phyloP scores from a whole-genome alignment of 768 basidiomycete genomes.

The Rhodocollybia butyracea region DNA sequence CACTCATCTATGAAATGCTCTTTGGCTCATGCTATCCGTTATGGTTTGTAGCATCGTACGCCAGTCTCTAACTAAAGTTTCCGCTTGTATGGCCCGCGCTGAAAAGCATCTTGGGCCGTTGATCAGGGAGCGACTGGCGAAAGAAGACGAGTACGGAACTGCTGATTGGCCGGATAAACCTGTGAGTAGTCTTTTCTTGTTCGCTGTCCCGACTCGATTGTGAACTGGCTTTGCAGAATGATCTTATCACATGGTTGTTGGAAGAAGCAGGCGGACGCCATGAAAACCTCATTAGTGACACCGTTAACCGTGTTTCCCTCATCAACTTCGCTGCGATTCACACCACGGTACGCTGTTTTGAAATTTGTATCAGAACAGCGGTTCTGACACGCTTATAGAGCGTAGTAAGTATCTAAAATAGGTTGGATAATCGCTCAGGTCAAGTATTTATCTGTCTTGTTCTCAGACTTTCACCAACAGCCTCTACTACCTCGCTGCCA shows the following conservation, averaged over 20 bases:
- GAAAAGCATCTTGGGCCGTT: conserved; percentile 25
- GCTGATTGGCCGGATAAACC: conserved; percentile 29
- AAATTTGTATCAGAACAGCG: too few relatives aligned
- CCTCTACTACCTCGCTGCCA: conserved; percentile 24
- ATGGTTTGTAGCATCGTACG: conserved; percentile 1
- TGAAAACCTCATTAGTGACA: conserved; percentile 12
- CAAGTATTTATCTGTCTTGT: neutral
- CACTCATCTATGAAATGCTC: too few relatives aligned
- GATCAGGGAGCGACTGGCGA: conserved; percentile 27
- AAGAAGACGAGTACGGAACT: conserved; percentile 22
- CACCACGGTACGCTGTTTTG: conserved; percentile 18
- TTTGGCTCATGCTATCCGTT: neutral
- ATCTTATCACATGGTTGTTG: conserved; percentile 11
- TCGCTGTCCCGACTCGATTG: neutral
- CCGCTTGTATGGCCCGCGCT: conserved; percentile 8
- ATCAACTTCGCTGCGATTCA: conserved; percentile 41
- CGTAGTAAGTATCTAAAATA: neutral
- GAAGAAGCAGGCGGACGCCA: conserved; percentile 24
- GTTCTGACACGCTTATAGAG: too few relatives aligned
- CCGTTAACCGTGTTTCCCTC: conserved; percentile 28
- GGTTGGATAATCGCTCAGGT: too few relatives aligned
- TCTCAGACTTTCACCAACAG: conserved; percentile 23
- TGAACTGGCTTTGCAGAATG: neutral
- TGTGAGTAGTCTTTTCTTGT: conserved; percentile 15
- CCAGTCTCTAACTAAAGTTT: conserved; percentile 1